Evolutionary conservation across 805 yeast species (phyloP).

Genomic region (Brettanomyces nanus): DNA sequence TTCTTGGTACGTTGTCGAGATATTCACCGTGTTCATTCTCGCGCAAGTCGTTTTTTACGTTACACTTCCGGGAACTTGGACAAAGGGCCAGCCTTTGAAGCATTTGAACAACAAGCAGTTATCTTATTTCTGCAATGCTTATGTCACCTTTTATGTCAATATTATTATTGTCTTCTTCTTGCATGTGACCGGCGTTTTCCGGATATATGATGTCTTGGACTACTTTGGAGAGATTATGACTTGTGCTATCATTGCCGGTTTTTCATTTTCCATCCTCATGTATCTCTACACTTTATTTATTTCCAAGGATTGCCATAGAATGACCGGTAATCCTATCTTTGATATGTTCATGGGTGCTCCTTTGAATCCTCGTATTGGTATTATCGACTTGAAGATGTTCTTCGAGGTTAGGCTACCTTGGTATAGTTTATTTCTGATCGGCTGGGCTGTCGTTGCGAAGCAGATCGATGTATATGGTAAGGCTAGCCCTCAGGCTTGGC

Average conservation of each 20-base stretch:
- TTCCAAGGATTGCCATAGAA: slow-evolving; percentile 72
- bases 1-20: slow-evolving; percentile 49
- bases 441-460: slow-evolving; percentile 64
- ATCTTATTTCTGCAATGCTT: slow-evolving; percentile 91
- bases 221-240: slow-evolving; percentile 89
- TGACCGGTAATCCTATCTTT: slow-evolving; percentile 86
- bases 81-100: slow-evolving; percentile 85
- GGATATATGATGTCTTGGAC: slow-evolving; percentile 67
- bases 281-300: slow-evolving; percentile 60
- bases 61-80: slow-evolving; percentile 87
- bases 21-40: slow-evolving; percentile 63
- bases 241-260: slow-evolving; percentile 77
- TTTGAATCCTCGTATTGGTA: slow-evolving; percentile 90
- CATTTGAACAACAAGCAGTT: slow-evolving; percentile 75
- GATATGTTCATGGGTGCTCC: slow-evolving; percentile 98
- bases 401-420: slow-evolving; percentile 97
- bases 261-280: slow-evolving; percentile 55
- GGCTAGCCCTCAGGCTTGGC: slow-evolving; percentile 66
- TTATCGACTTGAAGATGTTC: slow-evolving; percentile 90
- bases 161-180: slow-evolving; percentile 48
- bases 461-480: slow-evolving; percentile 80
- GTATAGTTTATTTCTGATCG: slow-evolving; percentile 78
- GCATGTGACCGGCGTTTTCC: slow-evolving; percentile 71
- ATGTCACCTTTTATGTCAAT: slow-evolving; percentile 71
- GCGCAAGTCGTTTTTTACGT: slow-evolving; percentile 70